Conservation (phyloP, 257 asterid genomes). For the Forsythia suspensa region DNA sequence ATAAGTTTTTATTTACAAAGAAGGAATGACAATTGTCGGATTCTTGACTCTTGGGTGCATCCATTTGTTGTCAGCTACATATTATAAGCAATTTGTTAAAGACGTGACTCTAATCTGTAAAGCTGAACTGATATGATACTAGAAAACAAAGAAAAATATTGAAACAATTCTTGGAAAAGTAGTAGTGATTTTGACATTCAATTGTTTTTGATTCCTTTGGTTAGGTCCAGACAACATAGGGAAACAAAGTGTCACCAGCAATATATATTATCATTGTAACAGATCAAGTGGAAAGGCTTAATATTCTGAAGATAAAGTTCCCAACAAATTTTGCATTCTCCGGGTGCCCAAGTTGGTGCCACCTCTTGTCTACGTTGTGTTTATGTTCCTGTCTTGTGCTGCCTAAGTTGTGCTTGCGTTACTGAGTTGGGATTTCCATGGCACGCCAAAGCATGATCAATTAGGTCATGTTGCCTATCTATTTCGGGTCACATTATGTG, state of each 20-base stretch:
- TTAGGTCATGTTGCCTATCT: not conserved
- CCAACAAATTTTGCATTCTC: slow-evolving; percentile 10
- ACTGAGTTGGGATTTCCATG: not conserved
- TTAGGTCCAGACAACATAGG: slow-evolving; percentile 11
- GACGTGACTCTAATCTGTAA: slow-evolving; percentile 17
- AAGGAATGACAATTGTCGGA: slow-evolving; percentile 42
- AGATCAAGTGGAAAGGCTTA: slow-evolving; percentile 22
- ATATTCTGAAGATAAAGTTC: slow-evolving; percentile 29
- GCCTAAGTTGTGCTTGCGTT: not conserved
- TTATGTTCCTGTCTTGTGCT: not conserved
- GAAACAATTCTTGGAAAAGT: slow-evolving; percentile 2
- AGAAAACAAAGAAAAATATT: not conserved
- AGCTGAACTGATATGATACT: not conserved
- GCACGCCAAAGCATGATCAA: not conserved
- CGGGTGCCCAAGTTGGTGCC: not conserved
- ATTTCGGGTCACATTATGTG: too few relatives aligned
- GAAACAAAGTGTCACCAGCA: slow-evolving; percentile 26
- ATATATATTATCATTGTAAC: slow-evolving; percentile 14
- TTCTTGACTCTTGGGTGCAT: not conserved
- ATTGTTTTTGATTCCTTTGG: slow-evolving; percentile 27
- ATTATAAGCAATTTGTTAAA: slow-evolving; percentile 15
- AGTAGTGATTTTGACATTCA: slow-evolving; percentile 22
- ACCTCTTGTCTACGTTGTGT: not conserved
- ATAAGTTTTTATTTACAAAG: slow-evolving; percentile 25
- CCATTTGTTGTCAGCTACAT: slow-evolving; percentile 14